Evolutionary conservation across 495 filamentous ascomycete genomes (phyloP).

Genomic region (Viridothelium virens): DNA sequence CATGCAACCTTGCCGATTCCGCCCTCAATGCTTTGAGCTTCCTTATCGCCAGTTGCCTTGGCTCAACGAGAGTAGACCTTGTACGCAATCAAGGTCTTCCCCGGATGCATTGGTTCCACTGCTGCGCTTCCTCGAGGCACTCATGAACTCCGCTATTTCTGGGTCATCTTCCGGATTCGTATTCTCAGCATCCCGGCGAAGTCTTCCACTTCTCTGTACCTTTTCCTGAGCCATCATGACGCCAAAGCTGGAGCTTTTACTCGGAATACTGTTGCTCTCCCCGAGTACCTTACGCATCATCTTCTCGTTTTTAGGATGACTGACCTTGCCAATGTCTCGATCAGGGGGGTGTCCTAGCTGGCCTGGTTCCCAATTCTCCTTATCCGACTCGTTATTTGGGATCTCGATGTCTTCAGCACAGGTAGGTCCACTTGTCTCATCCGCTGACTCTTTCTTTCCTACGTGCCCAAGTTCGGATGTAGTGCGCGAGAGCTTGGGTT

Average conservation of each 20-base stretch:
- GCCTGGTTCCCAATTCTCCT: slow-evolving; percentile 77
- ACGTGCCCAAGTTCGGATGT: slow-evolving; percentile 61
- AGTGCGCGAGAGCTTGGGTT: slow-evolving; percentile 55
- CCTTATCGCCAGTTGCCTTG: slow-evolving; percentile 53
- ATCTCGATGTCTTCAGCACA: slow-evolving; percentile 33
- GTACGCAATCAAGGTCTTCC: slow-evolving; percentile 68
- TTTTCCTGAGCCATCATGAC: slow-evolving; percentile 87
- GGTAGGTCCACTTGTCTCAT: slow-evolving; percentile 21
- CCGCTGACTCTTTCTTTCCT: slow-evolving; percentile 40
- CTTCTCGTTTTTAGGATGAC: neutral
- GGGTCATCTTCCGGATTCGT: slow-evolving; percentile 36
- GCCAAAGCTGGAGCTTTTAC: slow-evolving; percentile 17
- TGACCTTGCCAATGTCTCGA: neutral
- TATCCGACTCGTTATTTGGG: slow-evolving; percentile 70
- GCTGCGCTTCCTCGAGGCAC: slow-evolving; percentile 23
- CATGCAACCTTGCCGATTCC: slow-evolving; percentile 1
- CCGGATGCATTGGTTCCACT: slow-evolving; percentile 24
- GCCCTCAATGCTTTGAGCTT: neutral
- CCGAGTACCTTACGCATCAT: slow-evolving; percentile 14
- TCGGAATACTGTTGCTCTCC: slow-evolving; percentile 16
- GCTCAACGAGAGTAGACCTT: slow-evolving; percentile 66
- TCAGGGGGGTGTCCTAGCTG: neutral
- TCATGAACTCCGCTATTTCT: slow-evolving; percentile 65
- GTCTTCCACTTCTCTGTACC: slow-evolving; percentile 49
- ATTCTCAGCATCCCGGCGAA: slow-evolving; percentile 19